Base-by-base conservation (phyloP, 176 grass and related monocot genomes). In the Eragrostis nindensis region DNA sequence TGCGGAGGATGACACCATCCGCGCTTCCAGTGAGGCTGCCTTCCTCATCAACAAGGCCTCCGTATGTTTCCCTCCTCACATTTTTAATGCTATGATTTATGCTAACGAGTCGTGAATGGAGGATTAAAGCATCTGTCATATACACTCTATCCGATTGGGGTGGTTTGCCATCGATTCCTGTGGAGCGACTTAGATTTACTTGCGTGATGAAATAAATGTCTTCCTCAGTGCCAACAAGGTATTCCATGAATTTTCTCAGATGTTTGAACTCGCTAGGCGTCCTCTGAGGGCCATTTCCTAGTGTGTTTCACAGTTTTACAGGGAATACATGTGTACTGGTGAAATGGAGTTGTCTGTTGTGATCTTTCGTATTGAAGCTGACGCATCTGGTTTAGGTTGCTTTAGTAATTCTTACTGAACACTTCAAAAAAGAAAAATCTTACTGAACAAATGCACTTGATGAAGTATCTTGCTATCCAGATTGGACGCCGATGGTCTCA, bases 41-140 rank as follows among this genome's bases (percentile, higher is more conserved):
- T 94, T 98, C 82, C 90, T 98, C 90, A 77, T 98, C 92, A 98
- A 88, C 65, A 98, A 92, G 67, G 92, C 95, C 38, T 89, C 92
- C 3, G 91, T 97, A 87, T 53, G 64, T 52, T 22, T 50, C 60
- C 19, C 32, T 74, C 14, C 59, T 12, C 42, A 6, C 6, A 7
- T 63, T 43, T 57, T 13, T 5, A 52, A 21, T 83, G 14, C 24
- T 11, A 6, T 70, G 7, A 26, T 40, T 71, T 53, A 27, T 55
- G 8, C 11, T 79, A 41, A 52, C 60, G 27, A 76, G 12, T 89
- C 57, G 9, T 29, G 26, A 60, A 74, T 12, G 1, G n/a, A 67
- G 16, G 14, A 50, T 59, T 56, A 9, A 63, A 16, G 26, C 7
- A 47, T 59, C 10, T 11, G 14, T 16, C 40, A 1, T 56, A 9